phyloP scores from a whole-genome alignment of 1,284 basidiomycete species.

The Ceratobasidium theobromae region DNA sequence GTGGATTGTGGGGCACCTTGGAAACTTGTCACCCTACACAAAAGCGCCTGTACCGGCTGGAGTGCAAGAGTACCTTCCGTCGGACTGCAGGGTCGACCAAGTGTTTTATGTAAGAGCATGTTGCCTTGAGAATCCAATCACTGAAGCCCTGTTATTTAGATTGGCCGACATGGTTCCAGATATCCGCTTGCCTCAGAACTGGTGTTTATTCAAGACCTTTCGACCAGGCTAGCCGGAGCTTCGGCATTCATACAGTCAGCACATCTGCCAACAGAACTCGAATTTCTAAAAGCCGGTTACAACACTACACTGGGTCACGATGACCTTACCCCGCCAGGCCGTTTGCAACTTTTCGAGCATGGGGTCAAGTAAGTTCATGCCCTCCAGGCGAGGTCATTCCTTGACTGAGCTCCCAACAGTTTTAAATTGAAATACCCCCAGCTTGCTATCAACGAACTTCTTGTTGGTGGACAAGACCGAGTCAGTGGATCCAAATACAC shows the following conservation, averaged over 20 bases:
- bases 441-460: conserved; percentile 44
- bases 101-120: conserved; percentile 46
- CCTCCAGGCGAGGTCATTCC: too few relatives aligned
- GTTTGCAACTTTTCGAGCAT: conserved; percentile 50
- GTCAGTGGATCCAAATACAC: conserved; percentile 37
- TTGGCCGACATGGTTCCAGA: conserved; percentile 51
- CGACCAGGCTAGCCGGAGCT: conserved; percentile 43
- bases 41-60: conserved; percentile 44
- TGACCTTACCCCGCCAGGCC: conserved; percentile 49
- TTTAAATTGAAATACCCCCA: conserved; percentile 48
- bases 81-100: conserved; percentile 50
- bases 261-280: conserved; percentile 44
- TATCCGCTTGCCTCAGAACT: conserved; percentile 44
- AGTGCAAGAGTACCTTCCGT: conserved; percentile 45
- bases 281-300: conserved; percentile 50
- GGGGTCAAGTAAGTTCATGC: conserved; percentile 45
- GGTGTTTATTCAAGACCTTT: conserved; percentile 45
- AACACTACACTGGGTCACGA: conserved; percentile 46
- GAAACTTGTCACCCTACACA: conserved; percentile 47
- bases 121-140: not conserved
- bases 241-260: conserved; percentile 41
- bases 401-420: conserved; percentile 35
- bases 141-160: conserved; percentile 38
- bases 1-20: conserved; percentile 40
- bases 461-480: conserved; percentile 51